These are phyloP conservation scores for Lactarius evosmus DNA, from an alignment of 768 basidiomycete genomes.

Conservation along the genomic window DNA sequence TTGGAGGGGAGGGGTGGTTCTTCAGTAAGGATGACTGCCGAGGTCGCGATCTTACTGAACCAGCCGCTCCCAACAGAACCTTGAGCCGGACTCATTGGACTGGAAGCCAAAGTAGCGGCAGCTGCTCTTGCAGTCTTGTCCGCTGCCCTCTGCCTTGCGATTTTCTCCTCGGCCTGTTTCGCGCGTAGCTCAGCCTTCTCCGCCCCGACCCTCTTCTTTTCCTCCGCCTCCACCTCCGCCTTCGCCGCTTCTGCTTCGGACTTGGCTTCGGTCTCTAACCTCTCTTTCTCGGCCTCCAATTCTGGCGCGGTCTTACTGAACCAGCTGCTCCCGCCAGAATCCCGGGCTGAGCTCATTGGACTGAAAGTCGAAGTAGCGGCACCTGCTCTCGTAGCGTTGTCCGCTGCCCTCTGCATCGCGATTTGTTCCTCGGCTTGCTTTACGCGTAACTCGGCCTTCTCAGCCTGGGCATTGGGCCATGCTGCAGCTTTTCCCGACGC, in stretches of 20 bases:
- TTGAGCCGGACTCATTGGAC: slow-evolving; percentile 7
- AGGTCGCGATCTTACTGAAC: background rate
- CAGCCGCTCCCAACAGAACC: background rate
- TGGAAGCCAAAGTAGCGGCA: background rate
- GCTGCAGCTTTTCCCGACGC: background rate
- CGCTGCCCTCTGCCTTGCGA: background rate
- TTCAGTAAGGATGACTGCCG: background rate
- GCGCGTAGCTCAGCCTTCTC: background rate
- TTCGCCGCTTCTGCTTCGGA: background rate
- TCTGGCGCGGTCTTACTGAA: too few relatives aligned
- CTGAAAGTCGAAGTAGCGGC: background rate
- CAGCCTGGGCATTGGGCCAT: background rate
- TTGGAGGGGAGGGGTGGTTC: background rate
- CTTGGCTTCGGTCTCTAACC: background rate
- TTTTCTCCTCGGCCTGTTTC: too few relatives aligned
- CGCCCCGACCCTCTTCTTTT: background rate
- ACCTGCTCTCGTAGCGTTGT: slow-evolving; percentile 6
- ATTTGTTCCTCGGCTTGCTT: background rate
- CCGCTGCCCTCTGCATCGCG: background rate
- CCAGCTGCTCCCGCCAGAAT: too few relatives aligned
- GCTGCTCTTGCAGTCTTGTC: slow-evolving; percentile 9
- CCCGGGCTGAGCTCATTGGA: slow-evolving; percentile 13
- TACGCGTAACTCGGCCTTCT: background rate
- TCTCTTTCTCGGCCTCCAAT: too few relatives aligned
- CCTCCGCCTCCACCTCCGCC: background rate